These are phyloP conservation scores for Brassica juncea DNA, from an alignment of 345 rosid species.

Conservation along the genomic window DNA sequence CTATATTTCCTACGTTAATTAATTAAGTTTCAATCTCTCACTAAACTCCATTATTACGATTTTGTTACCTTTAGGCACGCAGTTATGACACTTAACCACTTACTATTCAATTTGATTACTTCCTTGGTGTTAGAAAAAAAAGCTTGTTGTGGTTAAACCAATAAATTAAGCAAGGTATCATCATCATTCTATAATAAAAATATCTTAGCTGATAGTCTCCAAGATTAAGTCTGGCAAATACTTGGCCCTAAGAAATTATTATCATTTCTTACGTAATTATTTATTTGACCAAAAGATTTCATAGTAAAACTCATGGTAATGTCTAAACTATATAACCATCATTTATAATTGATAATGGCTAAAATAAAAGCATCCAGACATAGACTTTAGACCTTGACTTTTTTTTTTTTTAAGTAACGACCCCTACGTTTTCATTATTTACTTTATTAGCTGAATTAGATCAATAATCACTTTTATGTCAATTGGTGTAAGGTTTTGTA, in stretches of 20 bases:
- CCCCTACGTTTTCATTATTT: not conserved
- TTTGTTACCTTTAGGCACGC: slow-evolving; percentile 25
- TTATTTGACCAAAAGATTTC: not conserved
- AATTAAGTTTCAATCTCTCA: slow-evolving; percentile 12
- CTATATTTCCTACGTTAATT: slow-evolving; percentile 17
- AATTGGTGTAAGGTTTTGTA: not conserved
- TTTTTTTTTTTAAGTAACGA: not conserved
- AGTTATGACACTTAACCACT: slow-evolving; percentile 20
- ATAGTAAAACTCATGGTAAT: not conserved
- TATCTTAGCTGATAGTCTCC: slow-evolving; percentile 13
- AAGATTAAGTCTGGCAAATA: slow-evolving; percentile 14
- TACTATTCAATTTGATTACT: slow-evolving; percentile 14
- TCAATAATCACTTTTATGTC: not conserved
- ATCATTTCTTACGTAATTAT: not conserved
- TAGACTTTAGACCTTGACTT: not conserved
- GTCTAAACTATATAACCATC: not conserved
- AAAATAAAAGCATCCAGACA: not conserved
- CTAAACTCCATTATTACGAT: slow-evolving; percentile 24
- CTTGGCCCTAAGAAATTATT: not conserved
- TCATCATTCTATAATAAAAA: slow-evolving; percentile 12
- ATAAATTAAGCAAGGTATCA: slow-evolving; percentile 18
- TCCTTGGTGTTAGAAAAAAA: not conserved
- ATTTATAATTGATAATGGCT: not conserved
- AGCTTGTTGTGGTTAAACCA: not conserved
- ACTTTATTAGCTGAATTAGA: not conserved